Evolutionary conservation across 78 protist species (phyloP).

Genomic region (Diacronema lutheri): DNA sequence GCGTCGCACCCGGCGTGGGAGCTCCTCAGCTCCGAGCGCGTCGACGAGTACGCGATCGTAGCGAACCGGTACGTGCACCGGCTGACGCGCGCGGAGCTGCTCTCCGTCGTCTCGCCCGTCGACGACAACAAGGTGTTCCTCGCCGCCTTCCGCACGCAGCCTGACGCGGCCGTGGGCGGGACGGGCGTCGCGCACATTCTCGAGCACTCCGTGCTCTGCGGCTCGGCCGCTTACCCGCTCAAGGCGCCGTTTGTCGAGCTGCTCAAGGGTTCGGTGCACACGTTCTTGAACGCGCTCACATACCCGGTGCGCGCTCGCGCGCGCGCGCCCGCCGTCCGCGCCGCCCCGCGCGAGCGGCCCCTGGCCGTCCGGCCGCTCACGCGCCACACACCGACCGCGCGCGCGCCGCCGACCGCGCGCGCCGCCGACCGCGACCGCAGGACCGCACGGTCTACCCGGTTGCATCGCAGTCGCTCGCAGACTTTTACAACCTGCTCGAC

Average conservation of each 20-base stretch:
- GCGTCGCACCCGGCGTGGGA: no score
- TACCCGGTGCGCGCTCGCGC: no score
- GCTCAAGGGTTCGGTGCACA: constrained; percentile 46
- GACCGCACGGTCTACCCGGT: constrained; percentile 31
- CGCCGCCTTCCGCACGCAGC: constrained; percentile 63
- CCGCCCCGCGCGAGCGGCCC: no score
- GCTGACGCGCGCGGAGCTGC: constrained; percentile 22
- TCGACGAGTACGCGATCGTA: no score
- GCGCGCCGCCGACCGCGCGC: no score
- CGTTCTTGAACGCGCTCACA: constrained; percentile 38
- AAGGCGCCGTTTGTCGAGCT: constrained; percentile 89
- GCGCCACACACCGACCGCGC: no score
- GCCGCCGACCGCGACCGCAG: no score
- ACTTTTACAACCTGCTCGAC: constrained; percentile 24
- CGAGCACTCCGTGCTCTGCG: constrained; percentile 91
- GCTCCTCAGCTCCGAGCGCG: no score
- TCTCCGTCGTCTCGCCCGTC: constrained; percentile 15
- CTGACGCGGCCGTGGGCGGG: constrained; percentile 28
- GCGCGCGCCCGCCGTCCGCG: no score
- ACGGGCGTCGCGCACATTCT: constrained; percentile 90
- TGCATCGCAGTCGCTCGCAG: background rate
- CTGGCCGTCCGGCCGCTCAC: no score
- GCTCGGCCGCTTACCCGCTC: constrained; percentile 79
- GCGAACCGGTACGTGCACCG: background rate
- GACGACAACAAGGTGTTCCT: constrained; percentile 44